A percentile compares a stretch with the other conserved stretches of the same genome.
Evolutionary conservation across 2,329 filamentous ascomycete genomes (phyloP).

Genomic region (Fusarium torulosum): DNA sequence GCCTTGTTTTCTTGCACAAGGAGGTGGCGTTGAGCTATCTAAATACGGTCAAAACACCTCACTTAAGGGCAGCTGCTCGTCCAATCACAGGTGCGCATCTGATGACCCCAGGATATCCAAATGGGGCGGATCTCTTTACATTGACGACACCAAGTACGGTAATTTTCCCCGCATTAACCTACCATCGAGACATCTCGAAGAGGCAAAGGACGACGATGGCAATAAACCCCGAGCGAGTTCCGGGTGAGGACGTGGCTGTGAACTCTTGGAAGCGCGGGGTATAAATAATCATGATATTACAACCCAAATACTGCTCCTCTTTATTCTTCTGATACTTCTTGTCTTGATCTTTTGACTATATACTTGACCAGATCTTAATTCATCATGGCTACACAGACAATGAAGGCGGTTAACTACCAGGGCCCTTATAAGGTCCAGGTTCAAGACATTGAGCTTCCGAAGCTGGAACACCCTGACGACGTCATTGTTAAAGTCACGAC

Average conservation of each 20-base stretch:
- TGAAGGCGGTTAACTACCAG: conserved; percentile 74
- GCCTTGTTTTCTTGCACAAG: no score
- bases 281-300: conserved; percentile 13
- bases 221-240: conserved; percentile 28
- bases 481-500: conserved; percentile 75
- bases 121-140: conserved; percentile 9
- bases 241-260: conserved; percentile 16
- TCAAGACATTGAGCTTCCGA: conserved; percentile 68
- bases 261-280: conserved; percentile 26
- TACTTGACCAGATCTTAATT: not conserved
- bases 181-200: conserved; percentile 28
- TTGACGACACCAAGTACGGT: conserved; percentile 8
- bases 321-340: not conserved
- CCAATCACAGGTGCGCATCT: no score
- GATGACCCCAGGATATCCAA: not conserved
- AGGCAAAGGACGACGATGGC: conserved; percentile 21
- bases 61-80: no score
- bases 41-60: no score
- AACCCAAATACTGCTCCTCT: not conserved
- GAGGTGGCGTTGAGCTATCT: no score
- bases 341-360: no score
- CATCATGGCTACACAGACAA: conserved; percentile 52
- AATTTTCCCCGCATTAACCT: conserved; percentile 31
- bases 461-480: conserved; percentile 73
- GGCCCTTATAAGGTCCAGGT: conserved; percentile 73